A percentile compares a stretch with the other conserved stretches of the same genome.
These are phyloP conservation scores for Skeletonema tropicum DNA, from an alignment of 108 stramenopile species.

Conservation along the genomic window DNA sequence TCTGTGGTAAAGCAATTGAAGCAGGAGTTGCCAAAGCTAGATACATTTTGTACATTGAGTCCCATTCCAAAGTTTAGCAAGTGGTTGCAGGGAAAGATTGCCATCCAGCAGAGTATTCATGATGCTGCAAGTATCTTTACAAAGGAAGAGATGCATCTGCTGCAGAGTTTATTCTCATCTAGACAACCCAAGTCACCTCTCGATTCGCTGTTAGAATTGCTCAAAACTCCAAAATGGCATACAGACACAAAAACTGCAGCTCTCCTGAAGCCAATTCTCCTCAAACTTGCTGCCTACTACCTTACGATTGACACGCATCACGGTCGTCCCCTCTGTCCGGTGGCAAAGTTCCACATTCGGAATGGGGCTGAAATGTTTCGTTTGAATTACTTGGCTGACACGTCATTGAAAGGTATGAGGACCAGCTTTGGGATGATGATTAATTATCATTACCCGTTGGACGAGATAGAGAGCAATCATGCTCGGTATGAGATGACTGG, in stretches of 20 bases:
- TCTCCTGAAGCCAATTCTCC: constrained; percentile 57
- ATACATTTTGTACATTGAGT: constrained; percentile 85
- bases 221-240: constrained; percentile 22
- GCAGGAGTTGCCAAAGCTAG: constrained; percentile 58
- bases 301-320: constrained; percentile 67
- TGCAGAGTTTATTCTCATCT: constrained; percentile 20
- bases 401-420: constrained; percentile 61
- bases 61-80: constrained; percentile 88
- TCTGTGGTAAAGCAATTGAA: constrained; percentile 65
- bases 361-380: constrained; percentile 85
- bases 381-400: constrained; percentile 74
- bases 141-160: constrained; percentile 33
- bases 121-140: constrained; percentile 44
- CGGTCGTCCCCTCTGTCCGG: constrained; percentile 79
- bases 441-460: constrained; percentile 81
- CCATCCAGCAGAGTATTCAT: constrained; percentile 21
- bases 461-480: constrained; percentile 59
- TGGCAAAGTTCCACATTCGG: constrained; percentile 84
- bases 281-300: constrained; percentile 74
- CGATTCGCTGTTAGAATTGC: constrained; percentile 12
- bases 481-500: constrained; percentile 43
- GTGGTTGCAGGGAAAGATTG: constrained; percentile 78
- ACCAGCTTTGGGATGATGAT: constrained; percentile 87
- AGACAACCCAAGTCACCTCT: constrained; percentile 10
- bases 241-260: not conserved